Base-by-base conservation (phyloP, 78 protist species). In the Dictyostelium purpureum region DNA sequence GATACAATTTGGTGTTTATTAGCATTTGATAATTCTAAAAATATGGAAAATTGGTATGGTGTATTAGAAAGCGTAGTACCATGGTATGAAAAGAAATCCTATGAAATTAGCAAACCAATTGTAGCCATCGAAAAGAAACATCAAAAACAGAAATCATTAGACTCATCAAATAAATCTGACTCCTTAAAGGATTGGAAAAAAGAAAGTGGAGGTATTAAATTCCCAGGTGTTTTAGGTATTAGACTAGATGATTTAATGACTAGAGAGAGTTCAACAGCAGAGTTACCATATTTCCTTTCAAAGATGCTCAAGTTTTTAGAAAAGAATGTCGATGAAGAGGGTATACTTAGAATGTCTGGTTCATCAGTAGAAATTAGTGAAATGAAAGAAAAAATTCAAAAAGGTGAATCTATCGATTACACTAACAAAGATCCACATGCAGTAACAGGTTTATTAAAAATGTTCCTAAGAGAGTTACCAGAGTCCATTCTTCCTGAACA, bases 401-500 rank as follows among this genome's bases (percentile, higher is more conserved):
- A 73, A 26, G 94, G 94, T 14, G 80, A 77, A 28, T 49, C 61
- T 6, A 56, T 90, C 0, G 89, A 90, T 38, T 90, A 81, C 49
- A 57, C 71, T 6, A 28, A 40, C n/a, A 79, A 69, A 37, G 94
- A 90, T 45, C 35, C 95, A 3, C 83, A 92, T 49, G 90, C 82
- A 1, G 95, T 92, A 6, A 88, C 95, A 1, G 95, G 95, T 40
- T 18, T 92, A 2, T 26, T 92, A 21, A 92, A 92, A 40, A 47
- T 83, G 12, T 92, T 67, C 24, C 83, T 92, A 19, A 9, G 95
- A 28, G 95, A 92, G 37, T 51, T 92, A 40, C 95, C 95, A 0
- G 95, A 92, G 33, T 52, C 81, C 1, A 52, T 92, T 1, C 24
- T 92, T 6, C 37, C 54, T 0, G 87, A 78, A 35, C 35, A 74